Base-by-base conservation (phyloP, 257 asterid species). In the Salvia miltiorrhiza region DNA sequence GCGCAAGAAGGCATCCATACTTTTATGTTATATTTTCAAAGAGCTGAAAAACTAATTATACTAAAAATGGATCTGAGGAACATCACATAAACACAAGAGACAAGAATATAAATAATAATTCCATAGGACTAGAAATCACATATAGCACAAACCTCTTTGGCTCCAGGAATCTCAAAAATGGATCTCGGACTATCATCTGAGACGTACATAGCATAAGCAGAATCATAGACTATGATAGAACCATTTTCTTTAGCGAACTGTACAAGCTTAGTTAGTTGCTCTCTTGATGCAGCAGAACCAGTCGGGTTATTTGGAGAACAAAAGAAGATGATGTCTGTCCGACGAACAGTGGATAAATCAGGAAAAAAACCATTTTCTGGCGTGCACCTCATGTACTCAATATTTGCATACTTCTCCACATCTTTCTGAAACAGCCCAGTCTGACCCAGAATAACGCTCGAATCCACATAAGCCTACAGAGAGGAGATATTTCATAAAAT, bases 241-340 rank as follows among this genome's bases (percentile, higher is more conserved):
- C 97, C 99, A 77, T 93, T 93, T 67, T 84, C 80, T 82, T 88
- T 90, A 43, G 99, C 99, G 60, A 89, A 91, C 65, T 83, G 83
- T 45, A 91, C 99, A 76, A 94, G 87, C 71, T 71, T 83, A 71
- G 96, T 87, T 59, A 94, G 87, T 71, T 94, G 96, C 66, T 91
- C 97, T 82, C 97, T 77, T 60, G 97, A 87, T 71, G 97, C 97
- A 78, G 93, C 85, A 62, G 84, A 80, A 78, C 99, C 99, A 58
- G 98, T 94, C 9, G 99, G 97, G 78, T 94, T 94, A 77, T 91
- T 94, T n/a, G 99, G 99, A 53, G 97, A 91, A 79, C 97, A 91
- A 74, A 94, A 91, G 69, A 89, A 91, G 78, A 91, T 94, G 77
- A 94, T 69, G 81, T 94, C 95, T 35, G 96, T 84, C 62, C 87